Conservation (phyloP, 2,329 filamentous ascomycete species). For the Cercospora sesami region DNA sequence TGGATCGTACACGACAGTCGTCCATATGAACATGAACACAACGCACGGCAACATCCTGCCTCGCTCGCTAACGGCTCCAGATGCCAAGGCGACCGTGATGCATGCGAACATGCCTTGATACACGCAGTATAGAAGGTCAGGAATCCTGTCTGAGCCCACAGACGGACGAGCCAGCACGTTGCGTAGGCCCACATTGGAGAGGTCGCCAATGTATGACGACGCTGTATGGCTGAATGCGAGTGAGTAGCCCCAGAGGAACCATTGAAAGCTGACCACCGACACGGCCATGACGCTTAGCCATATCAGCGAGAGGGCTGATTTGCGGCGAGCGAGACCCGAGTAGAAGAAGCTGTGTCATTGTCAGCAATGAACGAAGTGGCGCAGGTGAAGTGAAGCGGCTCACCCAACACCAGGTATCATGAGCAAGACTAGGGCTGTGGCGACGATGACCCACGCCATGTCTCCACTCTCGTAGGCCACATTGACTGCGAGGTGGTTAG, state of each 20-base stretch:
- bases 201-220: slow-evolving; percentile 72
- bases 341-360: slow-evolving; percentile 72
- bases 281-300: slow-evolving; percentile 81
- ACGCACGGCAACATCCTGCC: slow-evolving; percentile 86
- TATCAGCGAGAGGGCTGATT: slow-evolving; percentile 83
- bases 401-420: slow-evolving; percentile 89
- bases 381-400: slow-evolving; percentile 22
- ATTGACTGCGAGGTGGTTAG: slow-evolving; percentile 57
- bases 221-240: slow-evolving; percentile 77
- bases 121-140: slow-evolving; percentile 80
- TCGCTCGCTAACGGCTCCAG: slow-evolving; percentile 81
- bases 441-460: slow-evolving; percentile 74
- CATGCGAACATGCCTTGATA: slow-evolving; percentile 88
- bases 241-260: slow-evolving; percentile 95
- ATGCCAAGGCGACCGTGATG: slow-evolving; percentile 82
- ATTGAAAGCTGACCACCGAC: slow-evolving; percentile 80
- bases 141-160: slow-evolving; percentile 70
- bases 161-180: slow-evolving; percentile 74
- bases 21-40: slow-evolving; percentile 92
- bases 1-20: slow-evolving; percentile 85
- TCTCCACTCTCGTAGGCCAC: slow-evolving; percentile 84
- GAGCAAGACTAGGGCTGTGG: slow-evolving; percentile 71
- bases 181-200: slow-evolving; percentile 76
- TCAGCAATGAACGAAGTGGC: slow-evolving; percentile 9
- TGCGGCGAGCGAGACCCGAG: slow-evolving; percentile 82